phyloP scores from a whole-genome alignment of 2,329 filamentous ascomycete species.

The Corniculantispora saksenae region DNA sequence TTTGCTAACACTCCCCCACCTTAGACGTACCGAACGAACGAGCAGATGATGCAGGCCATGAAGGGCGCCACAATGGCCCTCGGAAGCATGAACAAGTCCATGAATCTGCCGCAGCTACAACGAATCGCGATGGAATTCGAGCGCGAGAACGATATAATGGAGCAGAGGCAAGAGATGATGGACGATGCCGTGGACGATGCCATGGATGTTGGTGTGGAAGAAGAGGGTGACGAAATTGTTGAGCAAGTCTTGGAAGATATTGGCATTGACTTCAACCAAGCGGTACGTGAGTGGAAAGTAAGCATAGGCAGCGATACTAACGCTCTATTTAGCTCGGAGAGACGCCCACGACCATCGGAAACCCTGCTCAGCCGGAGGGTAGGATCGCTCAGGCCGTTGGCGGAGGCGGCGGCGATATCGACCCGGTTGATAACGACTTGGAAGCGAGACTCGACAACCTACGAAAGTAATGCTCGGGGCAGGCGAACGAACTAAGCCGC shows the following conservation, averaged over 20 bases:
- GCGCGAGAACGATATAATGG: constrained; percentile 98
- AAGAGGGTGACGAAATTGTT: constrained; percentile 94
- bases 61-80: constrained; percentile 92
- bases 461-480: constrained; percentile 49
- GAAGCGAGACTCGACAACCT: constrained; percentile 91
- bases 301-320: constrained; percentile 25
- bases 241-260: constrained; percentile 97
- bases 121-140: constrained; percentile 99
- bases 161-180: constrained; percentile 99
- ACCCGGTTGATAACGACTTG: constrained; percentile 83
- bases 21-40: constrained; percentile 94
- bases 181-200: constrained; percentile 98
- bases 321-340: constrained; percentile 72
- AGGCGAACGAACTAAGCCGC: not conserved
- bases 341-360: constrained; percentile 82
- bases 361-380: constrained; percentile 69
- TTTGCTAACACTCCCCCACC: not conserved
- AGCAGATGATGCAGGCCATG: constrained; percentile 99
- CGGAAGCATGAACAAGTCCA: constrained; percentile 94
- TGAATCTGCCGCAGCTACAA: constrained; percentile 94
- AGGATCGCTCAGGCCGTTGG: constrained; percentile 86
- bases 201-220: constrained; percentile 85
- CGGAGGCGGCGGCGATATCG: constrained; percentile 58
- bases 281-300: constrained; percentile 60
- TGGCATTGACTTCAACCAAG: constrained; percentile 86